These are phyloP conservation scores for Periconia macrospinosa DNA, from an alignment of 2,329 filamentous ascomycete genomes.

Conservation along the genomic window DNA sequence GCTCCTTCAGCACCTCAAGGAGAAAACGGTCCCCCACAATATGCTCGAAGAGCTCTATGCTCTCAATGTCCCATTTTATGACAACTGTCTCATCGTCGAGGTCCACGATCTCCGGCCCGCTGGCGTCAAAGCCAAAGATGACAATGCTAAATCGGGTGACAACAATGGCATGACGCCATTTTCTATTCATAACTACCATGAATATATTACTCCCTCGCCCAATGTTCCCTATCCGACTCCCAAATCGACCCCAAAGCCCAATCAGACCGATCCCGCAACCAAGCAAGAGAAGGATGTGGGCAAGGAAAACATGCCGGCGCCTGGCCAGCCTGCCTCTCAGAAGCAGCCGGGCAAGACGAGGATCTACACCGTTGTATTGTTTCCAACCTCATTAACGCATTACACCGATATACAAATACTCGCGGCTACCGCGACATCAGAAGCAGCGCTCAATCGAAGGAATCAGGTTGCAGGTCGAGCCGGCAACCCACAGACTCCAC, in stretches of 20 bases:
- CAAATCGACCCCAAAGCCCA: constrained; percentile 28
- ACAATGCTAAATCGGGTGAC: constrained; percentile 52
- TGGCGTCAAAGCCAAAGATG: constrained; percentile 59
- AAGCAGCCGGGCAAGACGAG: constrained; percentile 56
- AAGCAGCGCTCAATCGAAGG: constrained; percentile 52
- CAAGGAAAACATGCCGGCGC: constrained; percentile 62
- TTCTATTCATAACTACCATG: constrained; percentile 91
- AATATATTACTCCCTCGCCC: constrained; percentile 85
- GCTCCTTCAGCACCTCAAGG: constrained; percentile 74
- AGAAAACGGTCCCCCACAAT: constrained; percentile 83
- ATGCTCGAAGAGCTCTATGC: constrained; percentile 77
- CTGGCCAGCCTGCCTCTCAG: constrained; percentile 47
- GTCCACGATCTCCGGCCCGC: constrained; percentile 83
- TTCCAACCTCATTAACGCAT: constrained; percentile 76
- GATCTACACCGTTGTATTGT: constrained; percentile 77
- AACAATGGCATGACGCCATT: constrained; percentile 66
- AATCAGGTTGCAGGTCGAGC: constrained; percentile 51
- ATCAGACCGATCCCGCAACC: constrained; percentile 19
- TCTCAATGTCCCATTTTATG: constrained; percentile 79
- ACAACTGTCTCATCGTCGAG: constrained; percentile 89
- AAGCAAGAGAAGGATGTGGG: constrained; percentile 47
- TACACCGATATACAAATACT: constrained; percentile 77
- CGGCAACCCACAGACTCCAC: constrained; percentile 69
- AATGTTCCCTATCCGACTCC: constrained; percentile 69
- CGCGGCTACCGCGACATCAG: constrained; percentile 65